phyloP scores from a whole-genome alignment of 352 stramenopile genomes.

The Phytophthora hybrid region DNA sequence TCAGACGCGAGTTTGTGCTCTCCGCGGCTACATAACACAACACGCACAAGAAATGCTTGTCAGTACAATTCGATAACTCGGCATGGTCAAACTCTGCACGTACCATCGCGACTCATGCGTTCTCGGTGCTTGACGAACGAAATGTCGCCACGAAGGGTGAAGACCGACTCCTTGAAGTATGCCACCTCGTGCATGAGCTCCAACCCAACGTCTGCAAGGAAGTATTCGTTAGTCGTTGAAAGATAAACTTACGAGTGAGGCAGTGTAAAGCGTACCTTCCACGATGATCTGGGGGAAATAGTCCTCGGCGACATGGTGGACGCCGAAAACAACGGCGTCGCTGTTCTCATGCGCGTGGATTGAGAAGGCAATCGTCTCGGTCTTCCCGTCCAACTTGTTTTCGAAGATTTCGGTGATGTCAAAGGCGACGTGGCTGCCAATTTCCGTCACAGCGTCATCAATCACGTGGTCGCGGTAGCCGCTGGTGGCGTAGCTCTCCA shows the following conservation, averaged over 20 bases:
- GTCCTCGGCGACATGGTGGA: constrained; percentile 64
- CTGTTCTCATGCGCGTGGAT: constrained; percentile 64
- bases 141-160: constrained; percentile 80
- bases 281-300: constrained; percentile 85
- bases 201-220: constrained; percentile 65
- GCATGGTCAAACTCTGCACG: background rate
- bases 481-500: constrained; percentile 45
- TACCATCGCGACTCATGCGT: constrained; percentile 76
- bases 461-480: constrained; percentile 61
- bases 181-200: constrained; percentile 86
- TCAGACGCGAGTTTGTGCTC: constrained; percentile 81
- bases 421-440: constrained; percentile 76
- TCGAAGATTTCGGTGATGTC: constrained; percentile 86
- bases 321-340: constrained; percentile 63
- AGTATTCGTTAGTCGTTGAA: too few species aligned
- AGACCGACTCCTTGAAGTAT: constrained; percentile 83
- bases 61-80: background rate
- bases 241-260: too few species aligned
- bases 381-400: constrained; percentile 51
- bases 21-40: constrained; percentile 60
- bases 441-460: constrained; percentile 56
- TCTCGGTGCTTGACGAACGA: constrained; percentile 85
- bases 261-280: constrained; percentile 50
- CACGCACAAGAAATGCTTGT: background rate
- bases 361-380: constrained; percentile 65